Conservation (phyloP, 805 yeast species). For the Teunomyces pallodes region DNA sequence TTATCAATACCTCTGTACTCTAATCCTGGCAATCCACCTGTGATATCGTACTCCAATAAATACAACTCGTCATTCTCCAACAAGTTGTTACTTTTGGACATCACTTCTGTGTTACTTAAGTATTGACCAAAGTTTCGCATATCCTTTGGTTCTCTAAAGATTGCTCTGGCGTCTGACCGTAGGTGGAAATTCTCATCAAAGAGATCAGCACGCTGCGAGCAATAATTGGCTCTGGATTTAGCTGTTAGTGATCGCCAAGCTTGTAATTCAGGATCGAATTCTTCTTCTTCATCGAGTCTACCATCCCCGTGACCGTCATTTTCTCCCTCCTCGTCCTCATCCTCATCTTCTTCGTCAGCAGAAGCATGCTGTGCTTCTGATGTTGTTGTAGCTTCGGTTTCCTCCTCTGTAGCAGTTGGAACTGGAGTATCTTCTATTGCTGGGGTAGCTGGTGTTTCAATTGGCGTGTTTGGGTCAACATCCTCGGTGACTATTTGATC, state of each 20-base stretch:
- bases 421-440: conserved; percentile 11
- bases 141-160: conserved; percentile 59
- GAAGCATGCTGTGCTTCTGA: conserved; percentile 19
- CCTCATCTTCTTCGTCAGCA: conserved; percentile 27
- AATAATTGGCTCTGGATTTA: conserved; percentile 71
- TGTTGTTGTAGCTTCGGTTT: conserved; percentile 9
- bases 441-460: conserved; percentile 8
- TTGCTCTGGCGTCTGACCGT: conserved; percentile 67
- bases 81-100: conserved; percentile 42
- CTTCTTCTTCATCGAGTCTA: conserved; percentile 52
- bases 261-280: conserved; percentile 71
- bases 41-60: conserved; percentile 78
- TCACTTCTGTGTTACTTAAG: conserved; percentile 35
- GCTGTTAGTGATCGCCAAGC: conserved; percentile 86
- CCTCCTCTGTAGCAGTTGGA: conserved; percentile 9
- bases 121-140: conserved; percentile 63
- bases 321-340: conserved; percentile 31
- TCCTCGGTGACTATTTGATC: conserved; percentile 33
- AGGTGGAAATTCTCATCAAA: conserved; percentile 57
- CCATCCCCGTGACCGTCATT: conserved; percentile 25
- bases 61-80: conserved; percentile 61
- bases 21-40: conserved; percentile 75
- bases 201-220: conserved; percentile 63
- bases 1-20: conserved; percentile 50
- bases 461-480: conserved; percentile 17